phyloP scores from a whole-genome alignment of 2,329 filamentous ascomycete species.

The Exutisphaerella laricina region DNA sequence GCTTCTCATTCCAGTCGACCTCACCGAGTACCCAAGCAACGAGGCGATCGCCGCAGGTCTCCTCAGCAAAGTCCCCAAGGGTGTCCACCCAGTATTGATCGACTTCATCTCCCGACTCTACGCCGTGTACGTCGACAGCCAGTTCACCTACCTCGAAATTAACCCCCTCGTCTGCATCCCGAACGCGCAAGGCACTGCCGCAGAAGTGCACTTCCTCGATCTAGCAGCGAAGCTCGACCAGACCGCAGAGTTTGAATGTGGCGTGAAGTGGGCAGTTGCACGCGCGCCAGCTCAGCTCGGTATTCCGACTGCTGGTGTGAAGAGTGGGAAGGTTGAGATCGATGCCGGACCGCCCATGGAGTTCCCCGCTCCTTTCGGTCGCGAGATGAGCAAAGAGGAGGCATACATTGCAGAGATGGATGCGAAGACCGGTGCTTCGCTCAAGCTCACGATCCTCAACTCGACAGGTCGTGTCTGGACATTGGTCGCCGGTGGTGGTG shows the following conservation, averaged over 20 bases:
- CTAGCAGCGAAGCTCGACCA: constrained; percentile 98
- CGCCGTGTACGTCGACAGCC: constrained; percentile 98
- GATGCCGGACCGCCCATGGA: constrained; percentile 98
- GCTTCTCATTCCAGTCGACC: constrained; percentile 93
- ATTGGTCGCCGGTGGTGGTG: constrained; percentile 97
- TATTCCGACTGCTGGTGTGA: constrained; percentile 55
- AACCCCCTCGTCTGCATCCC: constrained; percentile 98
- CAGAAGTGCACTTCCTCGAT: constrained; percentile 95
- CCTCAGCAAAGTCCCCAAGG: constrained; percentile 87
- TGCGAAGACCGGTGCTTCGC: constrained; percentile 97
- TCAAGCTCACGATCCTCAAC: constrained; percentile 97
- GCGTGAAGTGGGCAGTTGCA: constrained; percentile 97
- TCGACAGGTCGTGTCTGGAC: constrained; percentile 91
- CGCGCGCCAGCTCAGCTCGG: constrained; percentile 85
- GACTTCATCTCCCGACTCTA: constrained; percentile 99
- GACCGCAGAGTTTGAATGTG: constrained; percentile 98
- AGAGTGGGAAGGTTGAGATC: constrained; percentile 75
- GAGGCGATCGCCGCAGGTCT: constrained; percentile 80
- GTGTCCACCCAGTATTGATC: constrained; percentile 94
- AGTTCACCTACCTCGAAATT: constrained; percentile 99
- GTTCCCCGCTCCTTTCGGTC: constrained; percentile 97
- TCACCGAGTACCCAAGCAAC: constrained; percentile 91
- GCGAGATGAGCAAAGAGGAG: constrained; percentile 98
- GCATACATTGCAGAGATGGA: constrained; percentile 98
- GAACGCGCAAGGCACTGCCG: constrained; percentile 85